A percentile compares a stretch with the other conserved stretches of the same genome.
Evolutionary conservation across 192 early-diverging fungal species (phyloP).

Genomic region (Obelidium mucronatum): DNA sequence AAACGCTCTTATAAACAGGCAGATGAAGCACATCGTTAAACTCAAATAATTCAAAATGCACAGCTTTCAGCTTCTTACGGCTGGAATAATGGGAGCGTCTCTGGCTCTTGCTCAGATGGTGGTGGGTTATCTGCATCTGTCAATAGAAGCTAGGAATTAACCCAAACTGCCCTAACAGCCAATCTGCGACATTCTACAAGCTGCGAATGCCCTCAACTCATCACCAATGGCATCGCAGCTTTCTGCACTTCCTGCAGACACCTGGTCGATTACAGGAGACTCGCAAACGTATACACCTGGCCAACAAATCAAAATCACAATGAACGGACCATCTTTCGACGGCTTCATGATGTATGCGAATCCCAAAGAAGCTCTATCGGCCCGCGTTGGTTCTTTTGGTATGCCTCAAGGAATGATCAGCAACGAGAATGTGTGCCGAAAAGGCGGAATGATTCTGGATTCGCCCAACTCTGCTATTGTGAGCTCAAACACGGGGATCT

Average conservation of each 20-base stretch:
- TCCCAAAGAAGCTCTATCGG: not conserved
- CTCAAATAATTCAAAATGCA: too few relatives aligned
- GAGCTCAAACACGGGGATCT: not conserved
- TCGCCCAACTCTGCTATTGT: constrained; percentile 1
- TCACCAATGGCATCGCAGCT: not conserved
- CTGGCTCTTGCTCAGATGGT: not conserved
- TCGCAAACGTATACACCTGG: not conserved
- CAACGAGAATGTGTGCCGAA: not conserved
- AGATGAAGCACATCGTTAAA: too few relatives aligned
- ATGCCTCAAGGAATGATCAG: constrained; percentile 6
- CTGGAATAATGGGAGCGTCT: too few relatives aligned
- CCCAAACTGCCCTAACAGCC: not conserved
- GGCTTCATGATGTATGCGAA: constrained; percentile 20
- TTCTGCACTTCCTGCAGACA: not conserved
- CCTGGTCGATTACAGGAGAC: constrained; percentile 1
- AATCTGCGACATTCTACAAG: not conserved
- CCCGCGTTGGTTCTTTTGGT: constrained; percentile 12
- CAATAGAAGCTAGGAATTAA: not conserved
- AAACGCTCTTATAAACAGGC: too few relatives aligned
- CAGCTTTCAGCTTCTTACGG: too few relatives aligned
- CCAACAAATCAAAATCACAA: constrained; percentile 14
- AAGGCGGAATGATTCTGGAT: not conserved
- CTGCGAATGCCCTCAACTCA: not conserved
- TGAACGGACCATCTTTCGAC: constrained; percentile 18
- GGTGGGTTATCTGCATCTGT: not conserved